Percentiles rank a stretch among this genome's conserved stretches.
phyloP scores from a whole-genome alignment of 768 basidiomycete species.

The Phlegmacium glaucopus region DNA sequence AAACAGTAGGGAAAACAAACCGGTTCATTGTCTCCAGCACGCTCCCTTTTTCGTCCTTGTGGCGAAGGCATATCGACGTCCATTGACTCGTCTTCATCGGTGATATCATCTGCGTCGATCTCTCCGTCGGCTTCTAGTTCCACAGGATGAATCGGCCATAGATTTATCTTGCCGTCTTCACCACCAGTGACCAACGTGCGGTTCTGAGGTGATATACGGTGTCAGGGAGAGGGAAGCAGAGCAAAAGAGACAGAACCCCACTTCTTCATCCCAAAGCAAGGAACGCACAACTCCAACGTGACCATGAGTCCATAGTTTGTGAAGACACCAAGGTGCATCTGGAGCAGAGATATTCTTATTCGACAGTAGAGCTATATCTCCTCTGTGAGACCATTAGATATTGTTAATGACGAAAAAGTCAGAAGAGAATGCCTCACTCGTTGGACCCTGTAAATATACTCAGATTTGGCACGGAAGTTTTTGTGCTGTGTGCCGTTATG shows the following conservation, averaged over 20 bases:
- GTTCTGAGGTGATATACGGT: constrained; percentile 12
- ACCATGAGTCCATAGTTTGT: constrained; percentile 50
- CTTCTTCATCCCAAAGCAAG: constrained; percentile 53
- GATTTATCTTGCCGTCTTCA: constrained; percentile 27
- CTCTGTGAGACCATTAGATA: constrained; percentile 32
- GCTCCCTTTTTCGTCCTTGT: constrained; percentile 13
- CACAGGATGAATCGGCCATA: constrained; percentile 21
- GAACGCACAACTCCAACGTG: constrained; percentile 58
- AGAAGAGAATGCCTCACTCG: constrained; percentile 42
- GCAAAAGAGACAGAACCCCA: constrained; percentile 17
- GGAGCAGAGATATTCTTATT: constrained; percentile 35
- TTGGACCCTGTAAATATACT: constrained; percentile 71
- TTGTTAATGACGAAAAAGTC: background rate
- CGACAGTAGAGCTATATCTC: constrained; percentile 55
- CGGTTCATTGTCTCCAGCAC: constrained; percentile 1
- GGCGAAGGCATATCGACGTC: constrained; percentile 17
- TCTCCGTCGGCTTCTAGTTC: constrained; percentile 1
- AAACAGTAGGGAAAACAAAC: background rate
- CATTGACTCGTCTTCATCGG: constrained; percentile 9
- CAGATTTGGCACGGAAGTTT: constrained; percentile 32
- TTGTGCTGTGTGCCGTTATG: constrained; percentile 45
- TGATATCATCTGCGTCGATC: constrained; percentile 9
- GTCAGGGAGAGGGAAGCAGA: background rate
- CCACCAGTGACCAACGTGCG: constrained; percentile 27
- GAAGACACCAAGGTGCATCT: constrained; percentile 44